phyloP scores from a whole-genome alignment of 257 asterid genomes.

The Henckelia pumila region DNA sequence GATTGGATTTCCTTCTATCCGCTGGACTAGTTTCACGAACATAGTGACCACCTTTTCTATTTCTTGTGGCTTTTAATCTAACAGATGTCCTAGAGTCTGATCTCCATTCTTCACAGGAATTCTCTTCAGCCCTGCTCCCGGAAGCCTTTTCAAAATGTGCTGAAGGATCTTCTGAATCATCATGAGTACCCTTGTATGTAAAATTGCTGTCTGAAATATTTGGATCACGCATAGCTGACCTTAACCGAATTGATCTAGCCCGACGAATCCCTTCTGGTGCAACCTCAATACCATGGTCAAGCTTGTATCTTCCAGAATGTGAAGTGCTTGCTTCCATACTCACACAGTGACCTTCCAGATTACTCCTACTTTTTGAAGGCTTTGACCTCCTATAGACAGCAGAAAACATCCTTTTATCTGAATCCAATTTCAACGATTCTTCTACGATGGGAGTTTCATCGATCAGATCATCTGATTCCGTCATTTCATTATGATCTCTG shows the following conservation, averaged over 20 bases:
- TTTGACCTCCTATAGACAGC: conserved; percentile 84
- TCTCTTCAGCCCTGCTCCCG: conserved; percentile 47
- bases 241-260: conserved; percentile 63
- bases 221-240: conserved; percentile 49
- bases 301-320: conserved; percentile 35
- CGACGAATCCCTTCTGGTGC: conserved; percentile 60
- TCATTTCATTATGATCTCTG: conserved; percentile 34
- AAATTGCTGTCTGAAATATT: conserved; percentile 37
- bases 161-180: conserved; percentile 52
- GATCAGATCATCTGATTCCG: conserved; percentile 34
- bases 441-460: conserved; percentile 47
- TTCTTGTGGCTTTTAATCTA: conserved; percentile 70
- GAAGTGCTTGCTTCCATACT: conserved; percentile 67
- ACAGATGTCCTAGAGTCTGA: conserved; percentile 41
- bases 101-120: conserved; percentile 53
- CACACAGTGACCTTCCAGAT: conserved; percentile 42
- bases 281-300: conserved; percentile 45
- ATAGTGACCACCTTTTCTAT: conserved; percentile 53
- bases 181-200: conserved; percentile 36
- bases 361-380: conserved; percentile 51
- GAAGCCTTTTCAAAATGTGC: conserved; percentile 44
- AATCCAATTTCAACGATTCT: conserved; percentile 48
- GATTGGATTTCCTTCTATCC: conserved; percentile 55
- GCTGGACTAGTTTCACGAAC: conserved; percentile 56
- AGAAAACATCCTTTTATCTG: conserved; percentile 61